Evolutionary conservation across 1,139 yeast genomes (phyloP), one percentile per base, ranked within the genome.

Genomic region (Saccharomyces hybrid): DNA sequence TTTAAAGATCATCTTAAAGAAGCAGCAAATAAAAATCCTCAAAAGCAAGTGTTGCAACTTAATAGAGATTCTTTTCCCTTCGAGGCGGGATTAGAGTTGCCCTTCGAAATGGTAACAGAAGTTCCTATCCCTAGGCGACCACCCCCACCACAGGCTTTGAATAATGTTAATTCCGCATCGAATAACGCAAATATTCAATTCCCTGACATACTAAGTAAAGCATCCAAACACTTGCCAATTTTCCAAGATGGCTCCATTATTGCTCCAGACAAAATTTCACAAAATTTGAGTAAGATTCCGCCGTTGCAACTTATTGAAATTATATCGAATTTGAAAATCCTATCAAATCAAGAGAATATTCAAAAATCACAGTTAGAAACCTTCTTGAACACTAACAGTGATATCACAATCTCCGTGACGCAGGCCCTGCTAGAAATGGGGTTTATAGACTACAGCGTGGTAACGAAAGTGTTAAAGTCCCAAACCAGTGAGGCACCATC

Each of bases 401-500:
- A 81, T 51, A 72, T 85, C 49, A 84, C 89, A 3, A 73, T 81
- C 2, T 77, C 87, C 1, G 82, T 87, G 0, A 82, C 90, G 0
- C 93, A 86, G 66, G 87, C 89, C 2, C 73, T 86, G 58, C 69
- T 86, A n/a, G 74, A 84, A 50, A 85, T 86, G 91, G 95, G 93
- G 0, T 76, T 86, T 50, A 80, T 86, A 32, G 87, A 85, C 66
- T 75, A 78, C 46, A 83, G 81, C 46, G 85, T 83, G 19, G 81
- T 86, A 27, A 75, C 77, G 42, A 79, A 74, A 48, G 75, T 78
- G 3, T 65, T 73, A 62, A 66, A 62, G 47, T 48, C 46, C n/a
- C 29, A 13, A 8, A 31, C 46, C 23, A 32, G 14, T 9, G 52
- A 41, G 11, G 23, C 23, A 38, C 44, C 23, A 38, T 19, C 23